Evolutionary conservation across 805 yeast genomes (phyloP).

Genomic region (Metahyphopichia silvanorum): DNA sequence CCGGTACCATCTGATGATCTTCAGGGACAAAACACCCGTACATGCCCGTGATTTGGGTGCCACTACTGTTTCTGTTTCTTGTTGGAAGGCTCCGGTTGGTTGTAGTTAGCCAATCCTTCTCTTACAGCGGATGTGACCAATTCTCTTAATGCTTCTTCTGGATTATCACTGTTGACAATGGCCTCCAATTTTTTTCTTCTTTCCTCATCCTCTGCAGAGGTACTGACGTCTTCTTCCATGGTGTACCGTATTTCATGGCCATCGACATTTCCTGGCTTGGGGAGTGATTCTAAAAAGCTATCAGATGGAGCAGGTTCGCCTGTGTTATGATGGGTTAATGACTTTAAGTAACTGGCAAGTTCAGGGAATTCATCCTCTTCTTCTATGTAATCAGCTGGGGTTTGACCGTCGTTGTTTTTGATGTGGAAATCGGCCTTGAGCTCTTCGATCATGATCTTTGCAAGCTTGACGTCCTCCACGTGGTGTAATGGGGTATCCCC

Average conservation of each 20-base stretch:
- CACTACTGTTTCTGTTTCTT: constrained; percentile 23
- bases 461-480: constrained; percentile 68
- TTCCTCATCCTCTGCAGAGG: constrained; percentile 45
- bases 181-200: constrained; percentile 63
- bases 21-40: no score
- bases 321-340: constrained; percentile 35
- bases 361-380: constrained; percentile 88
- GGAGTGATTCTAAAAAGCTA: constrained; percentile 21
- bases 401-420: constrained; percentile 71
- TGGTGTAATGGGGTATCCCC: constrained; percentile 97
- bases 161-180: constrained; percentile 75
- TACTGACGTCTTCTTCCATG: constrained; percentile 43
- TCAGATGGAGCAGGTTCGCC: constrained; percentile 12
- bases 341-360: constrained; percentile 58
- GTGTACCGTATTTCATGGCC: constrained; percentile 58
- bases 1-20: no score
- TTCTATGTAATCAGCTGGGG: constrained; percentile 68
- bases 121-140: constrained; percentile 66
- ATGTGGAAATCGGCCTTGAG: constrained; percentile 63
- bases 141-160: constrained; percentile 72
- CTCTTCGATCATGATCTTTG: constrained; percentile 62
- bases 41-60: no score
- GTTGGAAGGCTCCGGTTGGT: constrained; percentile 18
- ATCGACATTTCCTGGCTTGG: constrained; percentile 35
- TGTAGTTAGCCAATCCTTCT: constrained; percentile 42